Evolutionary conservation across 805 yeast species (phyloP), one percentile per base, ranked within the genome.

Genomic region (Tetrapisispora phaffii): DNA sequence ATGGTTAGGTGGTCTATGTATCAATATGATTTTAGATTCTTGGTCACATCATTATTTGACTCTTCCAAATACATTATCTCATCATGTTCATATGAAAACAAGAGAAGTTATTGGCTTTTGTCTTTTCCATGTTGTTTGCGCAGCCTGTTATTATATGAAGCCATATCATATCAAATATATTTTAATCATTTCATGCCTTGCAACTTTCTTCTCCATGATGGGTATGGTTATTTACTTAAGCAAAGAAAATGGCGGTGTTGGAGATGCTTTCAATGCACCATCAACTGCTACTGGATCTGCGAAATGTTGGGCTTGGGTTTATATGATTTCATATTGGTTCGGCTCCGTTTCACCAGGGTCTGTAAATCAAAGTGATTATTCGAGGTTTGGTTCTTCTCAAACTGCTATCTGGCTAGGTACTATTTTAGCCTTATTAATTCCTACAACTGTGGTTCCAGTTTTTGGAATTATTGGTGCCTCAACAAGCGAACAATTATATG

Each of bases 401-500:
- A 51, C 49, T 7, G 59, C 57, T 9, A 55, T 64, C 32, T 55
- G 57, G 50, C 43, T 53, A 29, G 70, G 70, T 42, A 66, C 67
- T 15, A 56, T 62, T 33, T 42, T 58, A 26, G 69, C 65, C 2
- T 50, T 65, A 28, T 52, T 64, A 41, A 53, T 65, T 26, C 69
- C 69, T 38, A 65, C 74, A 1, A 66, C 72, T 19, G 45, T 71
- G 32, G 67, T 71, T 24, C 75, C 75, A 3, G 54, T 71, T 10
- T 66, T 69, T 54, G 73, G 74, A 50, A 58, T 71, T 37, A 56
- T 70, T 39, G 68, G 71, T 24, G 72, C 73, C 1, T 68, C 72
- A 13, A 62, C 70, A 10, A 59, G 67, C 20, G 48, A 57, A 33
- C 57, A 60, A 36, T 48, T 61, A 16, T 71, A 70, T 49, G 69